These are phyloP conservation scores for Aspergillus glaucus DNA, from an alignment of 2,329 filamentous ascomycete genomes.

Conservation along the genomic window DNA sequence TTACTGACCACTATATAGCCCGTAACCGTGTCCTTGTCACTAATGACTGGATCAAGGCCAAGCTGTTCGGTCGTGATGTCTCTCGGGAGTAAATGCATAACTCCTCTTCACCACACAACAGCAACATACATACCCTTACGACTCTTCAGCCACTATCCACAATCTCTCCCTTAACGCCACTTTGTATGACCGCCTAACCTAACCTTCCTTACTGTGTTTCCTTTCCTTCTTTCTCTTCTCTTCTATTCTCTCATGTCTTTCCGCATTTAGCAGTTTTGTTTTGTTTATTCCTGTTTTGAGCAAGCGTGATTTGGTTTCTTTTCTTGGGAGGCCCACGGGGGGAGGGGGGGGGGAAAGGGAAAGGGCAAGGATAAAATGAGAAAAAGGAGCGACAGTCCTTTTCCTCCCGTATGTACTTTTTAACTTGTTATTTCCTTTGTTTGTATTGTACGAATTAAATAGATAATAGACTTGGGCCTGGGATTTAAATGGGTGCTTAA, in stretches of 20 bases:
- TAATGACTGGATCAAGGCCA: constrained; percentile 95
- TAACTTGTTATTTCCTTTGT: constrained; percentile 1
- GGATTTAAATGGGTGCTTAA: not conserved
- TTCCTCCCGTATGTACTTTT: constrained; percentile 3
- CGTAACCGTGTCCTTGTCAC: constrained; percentile 90
- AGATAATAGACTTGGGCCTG: not conserved
- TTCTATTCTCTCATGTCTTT: constrained; percentile 15
- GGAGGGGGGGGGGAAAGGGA: too few species aligned
- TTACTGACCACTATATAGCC: constrained; percentile 46
- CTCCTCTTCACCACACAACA: not conserved
- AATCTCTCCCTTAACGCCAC: constrained; percentile 6
- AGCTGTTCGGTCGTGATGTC: constrained; percentile 92
- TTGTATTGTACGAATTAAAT: not conserved
- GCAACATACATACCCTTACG: not conserved
- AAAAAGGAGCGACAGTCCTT: not conserved
- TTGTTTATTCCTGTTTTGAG: not conserved
- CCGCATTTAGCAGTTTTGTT: constrained; percentile 11
- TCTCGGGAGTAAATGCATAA: constrained; percentile 37
- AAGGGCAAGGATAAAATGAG: too few species aligned
- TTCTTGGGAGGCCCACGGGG: constrained; percentile 1
- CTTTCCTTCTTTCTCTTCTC: constrained; percentile 10
- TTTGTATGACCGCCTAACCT: constrained; percentile 6
- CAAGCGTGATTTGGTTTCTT: constrained; percentile 6
- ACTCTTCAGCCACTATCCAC: not conserved
- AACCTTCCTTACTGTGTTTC: constrained; percentile 10